Evolutionary conservation across 2,329 filamentous ascomycete genomes (phyloP), one percentile per base, ranked within the genome.

Genomic region (Penicillium occitanis): DNA sequence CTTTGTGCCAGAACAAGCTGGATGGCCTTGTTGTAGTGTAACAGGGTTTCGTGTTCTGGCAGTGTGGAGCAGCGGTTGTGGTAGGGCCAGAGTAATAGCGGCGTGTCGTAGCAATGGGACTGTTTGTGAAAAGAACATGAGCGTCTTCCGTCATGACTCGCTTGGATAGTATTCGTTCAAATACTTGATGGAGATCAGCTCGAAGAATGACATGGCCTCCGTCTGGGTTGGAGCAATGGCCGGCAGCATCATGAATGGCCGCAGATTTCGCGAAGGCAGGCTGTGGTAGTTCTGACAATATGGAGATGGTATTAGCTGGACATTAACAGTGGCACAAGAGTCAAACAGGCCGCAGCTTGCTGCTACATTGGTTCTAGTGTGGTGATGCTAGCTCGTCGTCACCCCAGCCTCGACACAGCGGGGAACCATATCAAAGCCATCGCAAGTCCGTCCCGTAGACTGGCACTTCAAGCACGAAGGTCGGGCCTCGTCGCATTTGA

Each of bases 361-460:
- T 58, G 17, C 55, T 58, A 5, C 37, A 25, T 25, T 14, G 55
- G n/a, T n/a, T 25, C 37, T 7, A 5, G 33, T 25, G n/a, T 40
- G 33, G 10, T 40, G 33, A 40, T 40, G 14, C 19, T 40, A n/a
- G 37, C 33, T 58, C 25, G 55, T 33, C 11, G n/a, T 40, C 55
- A 37, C 22, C 17, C 37, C 71, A 70, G 65, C 73, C 76, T 59
- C 75, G 67, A 68, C 74, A 65, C 40, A 44, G 64, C 61, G 55
- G 33, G 66, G 57, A 19, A 58, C 61, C 67, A 71, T 68, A 64
- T 42, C 60, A 68, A 77, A 80, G 67, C 77, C 77, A 50, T 79
- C 77, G 69, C 78, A 80, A 44, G 69, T 73, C 59, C 77, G 77
- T 67, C 77, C 77, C 25, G 77, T 80, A 30, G 75, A 78, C 19